Evolutionary conservation across 306 rosid species (phyloP), one percentile per base, ranked within the genome.

Genomic region (Macrotyloma uniflorum): DNA sequence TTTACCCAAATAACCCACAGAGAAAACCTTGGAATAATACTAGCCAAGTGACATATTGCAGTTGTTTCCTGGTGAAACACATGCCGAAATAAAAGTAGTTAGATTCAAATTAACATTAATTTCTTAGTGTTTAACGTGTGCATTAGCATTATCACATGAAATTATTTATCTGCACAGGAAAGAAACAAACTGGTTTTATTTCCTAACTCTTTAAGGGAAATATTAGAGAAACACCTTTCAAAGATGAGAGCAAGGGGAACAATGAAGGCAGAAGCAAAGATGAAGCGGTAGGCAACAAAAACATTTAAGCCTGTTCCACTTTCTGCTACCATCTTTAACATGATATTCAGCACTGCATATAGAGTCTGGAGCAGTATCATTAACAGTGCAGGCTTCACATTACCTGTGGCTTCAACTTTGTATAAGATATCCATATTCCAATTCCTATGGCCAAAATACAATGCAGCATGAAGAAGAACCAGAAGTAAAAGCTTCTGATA

Each of bases 1-100:
- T 72, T 68, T 82, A 89, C 97, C 97, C 93, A 80, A 91, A 88
- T 35, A 91, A 66, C 12, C 91, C 97, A 78, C 91, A 86, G 18
- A 88, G 66, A 84, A 88, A 79, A 50, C 86, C 81, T 75, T 85
- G 89, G 69, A 89, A 74, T 33, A 88, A 74, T 38, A 88, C 74
- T 19, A 30, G 22, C 82, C 86, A 11, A 12, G 82, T 86, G 43
- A 83, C 28, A 33, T 79, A 73, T 35, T 87, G 90, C 72, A 92
- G 63, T 57, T 32, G 67, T 16, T 80, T 85, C 70, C 93, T 88
- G 79, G 18, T 69, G 18, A 74, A 74, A 66, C 63, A 65, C 45
- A 54, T 45, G n/a, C 14, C 72, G 20, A 79, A 9, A 55, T 10
- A 24, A 15, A 42, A 42, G 46, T 8, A 72, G 9, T 35, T 13